A percentile compares a stretch with the other conserved stretches of the same genome.
phyloP scores from a whole-genome alignment of 257 asterid genomes.

The Gynochthodes officinalis region DNA sequence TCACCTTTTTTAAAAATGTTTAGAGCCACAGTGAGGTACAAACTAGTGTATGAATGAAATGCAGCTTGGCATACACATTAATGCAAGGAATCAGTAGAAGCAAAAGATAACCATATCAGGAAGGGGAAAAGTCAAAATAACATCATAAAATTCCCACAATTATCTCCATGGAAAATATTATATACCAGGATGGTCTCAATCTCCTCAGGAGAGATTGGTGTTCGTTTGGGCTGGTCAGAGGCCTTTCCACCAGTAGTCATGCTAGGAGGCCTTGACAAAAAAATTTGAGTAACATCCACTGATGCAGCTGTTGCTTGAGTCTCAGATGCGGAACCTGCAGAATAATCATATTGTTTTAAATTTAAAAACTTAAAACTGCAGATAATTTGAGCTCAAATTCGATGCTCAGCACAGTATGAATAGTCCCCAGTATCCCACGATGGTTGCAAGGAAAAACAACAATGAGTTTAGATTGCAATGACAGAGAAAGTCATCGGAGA shows the following conservation, averaged over 20 bases:
- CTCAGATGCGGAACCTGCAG: slow-evolving; percentile 51
- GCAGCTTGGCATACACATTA: not conserved
- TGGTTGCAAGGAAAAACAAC: not conserved
- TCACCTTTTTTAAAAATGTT: not conserved
- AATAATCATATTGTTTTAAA: slow-evolving; percentile 17
- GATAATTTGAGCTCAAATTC: not conserved
- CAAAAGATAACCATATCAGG: not conserved
- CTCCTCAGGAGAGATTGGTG: slow-evolving; percentile 84
- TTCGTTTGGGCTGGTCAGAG: slow-evolving; percentile 91
- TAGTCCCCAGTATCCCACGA: not conserved
- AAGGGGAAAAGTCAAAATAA: not conserved
- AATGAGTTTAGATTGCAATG: not conserved
- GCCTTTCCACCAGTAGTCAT: slow-evolving; percentile 74
- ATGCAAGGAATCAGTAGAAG: not conserved
- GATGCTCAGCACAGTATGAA: not conserved
- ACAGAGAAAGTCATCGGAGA: not conserved
- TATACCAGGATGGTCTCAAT: slow-evolving; percentile 84
- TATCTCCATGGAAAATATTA: slow-evolving; percentile 1
- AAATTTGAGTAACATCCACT: slow-evolving; percentile 38
- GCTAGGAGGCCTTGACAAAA: slow-evolving; percentile 57
- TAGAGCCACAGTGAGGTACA: not conserved
- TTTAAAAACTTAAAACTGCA: not conserved
- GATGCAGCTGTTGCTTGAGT: slow-evolving; percentile 36
- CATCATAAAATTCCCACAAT: not conserved
- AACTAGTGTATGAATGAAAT: not conserved